These are phyloP conservation scores for Helotiales sp. DNA, from an alignment of 2,329 filamentous ascomycete species.

Conservation along the genomic window DNA sequence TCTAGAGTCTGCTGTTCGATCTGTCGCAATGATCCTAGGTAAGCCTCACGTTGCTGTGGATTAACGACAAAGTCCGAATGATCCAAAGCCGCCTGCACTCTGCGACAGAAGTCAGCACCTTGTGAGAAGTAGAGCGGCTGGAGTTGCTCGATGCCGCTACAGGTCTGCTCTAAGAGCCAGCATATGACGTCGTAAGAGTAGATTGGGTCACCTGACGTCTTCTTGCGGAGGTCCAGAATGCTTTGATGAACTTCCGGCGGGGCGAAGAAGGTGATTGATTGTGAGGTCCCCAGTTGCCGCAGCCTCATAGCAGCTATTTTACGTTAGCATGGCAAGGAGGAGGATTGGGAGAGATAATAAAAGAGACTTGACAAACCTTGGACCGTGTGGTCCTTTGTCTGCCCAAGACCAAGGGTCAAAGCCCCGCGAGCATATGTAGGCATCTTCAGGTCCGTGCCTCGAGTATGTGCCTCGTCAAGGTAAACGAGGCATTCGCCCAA, in stretches of 20 bases:
- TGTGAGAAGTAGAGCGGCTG: conserved; percentile 64
- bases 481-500: conserved; percentile 35
- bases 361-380: conserved; percentile 47
- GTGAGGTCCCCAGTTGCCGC: conserved; percentile 57
- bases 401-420: conserved; percentile 33
- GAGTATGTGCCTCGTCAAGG: conserved; percentile 38
- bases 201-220: too few species aligned
- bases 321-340: too few species aligned
- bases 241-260: conserved; percentile 48
- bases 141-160: conserved; percentile 61
- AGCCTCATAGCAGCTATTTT: conserved; percentile 66
- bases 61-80: conserved; percentile 50
- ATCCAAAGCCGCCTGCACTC: conserved; percentile 54
- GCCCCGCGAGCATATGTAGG: conserved; percentile 26
- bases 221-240: conserved; percentile 61
- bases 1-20: conserved; percentile 62
- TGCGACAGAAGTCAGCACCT: conserved; percentile 63
- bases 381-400: conserved; percentile 55
- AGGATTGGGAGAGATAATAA: too few species aligned
- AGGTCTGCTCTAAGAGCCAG: conserved; percentile 71
- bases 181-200: conserved; percentile 60
- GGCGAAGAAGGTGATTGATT: conserved; percentile 39
- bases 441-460: conserved; percentile 38
- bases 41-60: conserved; percentile 46
- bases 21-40: conserved; percentile 53